phyloP scores from a whole-genome alignment of 176 grass and related monocot species.

The Carex kokanica region DNA sequence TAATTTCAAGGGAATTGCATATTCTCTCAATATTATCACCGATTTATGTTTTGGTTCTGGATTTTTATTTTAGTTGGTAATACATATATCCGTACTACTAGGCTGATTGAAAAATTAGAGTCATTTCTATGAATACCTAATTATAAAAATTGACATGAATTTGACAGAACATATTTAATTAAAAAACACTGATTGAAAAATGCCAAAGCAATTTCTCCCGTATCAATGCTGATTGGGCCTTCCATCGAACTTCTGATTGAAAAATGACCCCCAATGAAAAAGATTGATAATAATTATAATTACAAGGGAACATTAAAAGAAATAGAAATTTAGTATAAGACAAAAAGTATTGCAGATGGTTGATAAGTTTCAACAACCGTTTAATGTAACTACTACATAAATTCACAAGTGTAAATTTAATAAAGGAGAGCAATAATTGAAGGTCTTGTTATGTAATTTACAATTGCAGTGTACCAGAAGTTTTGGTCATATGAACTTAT shows the following conservation, averaged over 20 bases:
- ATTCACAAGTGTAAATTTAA: background rate
- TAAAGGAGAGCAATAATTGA: background rate
- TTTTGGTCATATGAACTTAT: no score
- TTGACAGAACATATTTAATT: conserved; percentile 2
- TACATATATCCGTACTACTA: no score
- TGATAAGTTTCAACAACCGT: background rate
- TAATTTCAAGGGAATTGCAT: background rate
- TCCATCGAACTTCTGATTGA: background rate
- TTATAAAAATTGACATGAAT: background rate
- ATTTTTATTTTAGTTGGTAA: background rate
- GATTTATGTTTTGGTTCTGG: background rate
- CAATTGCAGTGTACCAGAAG: no score
- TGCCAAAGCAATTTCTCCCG: background rate
- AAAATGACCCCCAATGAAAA: background rate
- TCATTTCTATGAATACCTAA: background rate
- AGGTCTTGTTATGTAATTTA: no score
- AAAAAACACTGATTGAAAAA: no score
- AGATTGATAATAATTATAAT: background rate
- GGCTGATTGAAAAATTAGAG: no score
- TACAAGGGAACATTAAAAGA: background rate
- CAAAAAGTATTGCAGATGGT: background rate
- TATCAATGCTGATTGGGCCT: background rate
- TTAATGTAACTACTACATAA: background rate
- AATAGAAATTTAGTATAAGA: background rate
- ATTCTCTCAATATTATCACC: background rate